These are phyloP conservation scores for Lyophyllum shimeji DNA, from an alignment of 768 basidiomycete species.

Conservation along the genomic window DNA sequence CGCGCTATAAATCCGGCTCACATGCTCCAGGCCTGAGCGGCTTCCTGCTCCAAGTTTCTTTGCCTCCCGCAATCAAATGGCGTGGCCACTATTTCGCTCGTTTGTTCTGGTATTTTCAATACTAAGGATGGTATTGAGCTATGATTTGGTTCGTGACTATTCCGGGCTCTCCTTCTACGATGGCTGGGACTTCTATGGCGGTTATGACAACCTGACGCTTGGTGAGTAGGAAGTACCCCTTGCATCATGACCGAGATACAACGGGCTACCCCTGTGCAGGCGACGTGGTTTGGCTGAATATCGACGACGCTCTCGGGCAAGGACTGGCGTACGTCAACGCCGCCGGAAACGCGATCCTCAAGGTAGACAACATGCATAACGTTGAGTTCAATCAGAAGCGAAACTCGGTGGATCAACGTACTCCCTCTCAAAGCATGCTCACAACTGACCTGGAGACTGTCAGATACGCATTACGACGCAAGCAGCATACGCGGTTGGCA, in stretches of 20 bases:
- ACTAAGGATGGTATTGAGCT: neutral
- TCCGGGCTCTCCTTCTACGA: slow-evolving; percentile 53
- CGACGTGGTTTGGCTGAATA: slow-evolving; percentile 60
- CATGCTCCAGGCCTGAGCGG: neutral
- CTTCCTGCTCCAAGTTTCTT: neutral
- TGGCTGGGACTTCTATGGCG: slow-evolving; percentile 54
- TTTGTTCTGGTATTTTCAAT: neutral
- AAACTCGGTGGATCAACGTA: slow-evolving; percentile 50
- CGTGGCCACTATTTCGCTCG: neutral
- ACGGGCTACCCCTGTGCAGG: slow-evolving; percentile 35
- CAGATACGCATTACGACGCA: slow-evolving; percentile 46
- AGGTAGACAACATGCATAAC: slow-evolving; percentile 68
- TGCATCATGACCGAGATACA: neutral
- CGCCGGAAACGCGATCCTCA: slow-evolving; percentile 65
- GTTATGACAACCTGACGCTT: slow-evolving; percentile 45
- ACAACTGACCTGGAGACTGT: neutral
- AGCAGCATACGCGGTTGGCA: slow-evolving; percentile 42
- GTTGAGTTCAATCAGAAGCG: slow-evolving; percentile 52
- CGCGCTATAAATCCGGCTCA: neutral
- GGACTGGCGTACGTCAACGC: slow-evolving; percentile 59
- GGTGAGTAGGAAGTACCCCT: slow-evolving; percentile 27
- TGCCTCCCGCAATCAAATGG: neutral
- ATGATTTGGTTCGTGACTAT: slow-evolving; percentile 38
- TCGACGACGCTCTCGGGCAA: slow-evolving; percentile 43
- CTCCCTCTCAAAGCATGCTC: neutral